These are phyloP conservation scores for Leucoagaricus sp. DNA, from an alignment of 1,284 basidiomycete genomes.

Conservation along the genomic window DNA sequence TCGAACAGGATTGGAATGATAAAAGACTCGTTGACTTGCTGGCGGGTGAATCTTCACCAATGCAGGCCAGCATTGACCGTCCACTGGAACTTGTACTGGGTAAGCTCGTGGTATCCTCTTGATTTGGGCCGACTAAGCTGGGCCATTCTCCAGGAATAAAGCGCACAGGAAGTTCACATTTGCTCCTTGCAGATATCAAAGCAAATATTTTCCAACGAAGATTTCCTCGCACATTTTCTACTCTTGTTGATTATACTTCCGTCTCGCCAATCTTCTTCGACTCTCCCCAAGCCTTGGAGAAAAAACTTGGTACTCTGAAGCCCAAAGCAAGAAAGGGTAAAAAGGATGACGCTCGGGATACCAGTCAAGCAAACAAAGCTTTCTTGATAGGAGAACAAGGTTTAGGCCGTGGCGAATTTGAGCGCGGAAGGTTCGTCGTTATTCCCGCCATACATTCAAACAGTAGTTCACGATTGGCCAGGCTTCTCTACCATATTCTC, in stretches of 20 bases:
- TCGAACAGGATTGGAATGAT: constrained; percentile 26
- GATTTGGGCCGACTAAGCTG: no score
- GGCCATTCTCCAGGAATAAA: constrained; percentile 32
- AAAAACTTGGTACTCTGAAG: constrained; percentile 32
- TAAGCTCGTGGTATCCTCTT: not conserved
- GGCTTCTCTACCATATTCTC: constrained; percentile 29
- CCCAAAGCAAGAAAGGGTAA: constrained; percentile 24
- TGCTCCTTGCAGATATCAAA: constrained; percentile 33
- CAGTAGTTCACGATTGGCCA: constrained; percentile 19
- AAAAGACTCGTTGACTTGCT: constrained; percentile 29
- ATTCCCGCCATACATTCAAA: not conserved
- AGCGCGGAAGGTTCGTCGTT: constrained; percentile 36
- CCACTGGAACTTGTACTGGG: constrained; percentile 34
- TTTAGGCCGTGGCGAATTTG: constrained; percentile 33
- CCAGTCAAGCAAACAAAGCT: constrained; percentile 33
- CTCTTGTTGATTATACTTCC: constrained; percentile 32
- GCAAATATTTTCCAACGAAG: constrained; percentile 13
- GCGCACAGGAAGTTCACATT: constrained; percentile 33
- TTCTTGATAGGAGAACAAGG: constrained; percentile 21
- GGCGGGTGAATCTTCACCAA: constrained; percentile 26
- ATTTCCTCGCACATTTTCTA: constrained; percentile 6
- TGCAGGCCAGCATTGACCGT: constrained; percentile 18
- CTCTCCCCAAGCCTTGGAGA: constrained; percentile 24
- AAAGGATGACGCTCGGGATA: constrained; percentile 22
- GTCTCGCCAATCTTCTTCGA: constrained; percentile 40